Evolutionary conservation across 805 yeast genomes (phyloP), one percentile per base, ranked within the genome.

Genomic region (Saturnispora sanitii): DNA sequence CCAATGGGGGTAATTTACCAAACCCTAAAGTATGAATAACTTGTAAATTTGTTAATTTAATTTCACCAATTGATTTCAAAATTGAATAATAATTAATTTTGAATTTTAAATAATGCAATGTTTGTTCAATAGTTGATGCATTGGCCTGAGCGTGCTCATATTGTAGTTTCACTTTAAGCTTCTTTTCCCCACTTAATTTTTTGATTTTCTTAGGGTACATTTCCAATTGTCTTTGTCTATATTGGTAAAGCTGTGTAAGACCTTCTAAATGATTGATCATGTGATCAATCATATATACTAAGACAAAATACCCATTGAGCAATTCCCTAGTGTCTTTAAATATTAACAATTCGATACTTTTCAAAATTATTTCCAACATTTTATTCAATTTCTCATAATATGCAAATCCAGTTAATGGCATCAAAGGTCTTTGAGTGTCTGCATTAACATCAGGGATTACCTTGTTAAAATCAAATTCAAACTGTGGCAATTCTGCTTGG

Each of bases 321-420:
- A 68, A 63, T 56, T 90, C 97, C 68, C 81, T 80, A 6, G 49
- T 40, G 11, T 71, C 69, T 49, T 76, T 75, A 56, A 82, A 84
- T 12, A 86, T 57, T 19, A 83, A 83, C 30, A 83, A 66, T 49
- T 82, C 90, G 49, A 86, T 74, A 1, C 95, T 92, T 43, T 76
- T 71, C 23, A 85, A 58, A 1, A 75, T 71, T n/a, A 79, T 75
- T 53, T 82, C 81, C 13, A 75, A 50, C 95, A 90, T 90, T 26
- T 73, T 62, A 28, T 66, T 67, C 32, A 87, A 58, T 57, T 90
- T 90, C 47, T 71, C 67, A 47, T 65, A 68, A 54, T 75, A 82
- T 1, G 81, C 67, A 75, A 77, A 86, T 1, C 85, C 74, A 7
- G 90, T 70, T 23, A 84, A 57, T 2, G 90, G 85, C 53, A 84